A percentile compares a stretch with the other conserved stretches of the same genome.
phyloP scores from a whole-genome alignment of 2,329 filamentous ascomycete species.

The Gliomastix tumulicola region DNA sequence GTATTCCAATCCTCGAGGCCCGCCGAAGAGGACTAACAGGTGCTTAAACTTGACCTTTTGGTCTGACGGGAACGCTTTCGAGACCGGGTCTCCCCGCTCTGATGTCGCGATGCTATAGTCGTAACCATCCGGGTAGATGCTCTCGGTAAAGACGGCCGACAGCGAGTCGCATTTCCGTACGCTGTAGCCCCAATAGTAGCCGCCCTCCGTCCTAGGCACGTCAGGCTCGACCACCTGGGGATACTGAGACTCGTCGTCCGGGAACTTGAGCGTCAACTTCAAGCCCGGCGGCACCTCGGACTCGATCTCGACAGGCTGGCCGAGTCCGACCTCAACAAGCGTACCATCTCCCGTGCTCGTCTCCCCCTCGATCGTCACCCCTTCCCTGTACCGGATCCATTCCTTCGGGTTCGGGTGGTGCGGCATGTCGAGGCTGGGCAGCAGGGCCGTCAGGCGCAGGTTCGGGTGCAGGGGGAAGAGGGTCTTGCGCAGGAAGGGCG shows the following conservation, averaged over 20 bases:
- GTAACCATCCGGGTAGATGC: constrained; percentile 68
- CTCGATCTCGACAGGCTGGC: constrained; percentile 47
- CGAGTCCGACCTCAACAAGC: constrained; percentile 50
- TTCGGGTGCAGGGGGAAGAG: constrained; percentile 78
- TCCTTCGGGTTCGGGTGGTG: constrained; percentile 73
- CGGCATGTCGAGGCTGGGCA: constrained; percentile 78
- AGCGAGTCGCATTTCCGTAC: constrained; percentile 61
- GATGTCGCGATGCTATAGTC: constrained; percentile 79
- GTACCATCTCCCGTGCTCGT: constrained; percentile 37
- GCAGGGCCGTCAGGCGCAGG: constrained; percentile 61
- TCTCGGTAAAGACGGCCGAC: constrained; percentile 71
- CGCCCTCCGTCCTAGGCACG: constrained; percentile 63
- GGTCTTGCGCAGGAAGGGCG: constrained; percentile 69
- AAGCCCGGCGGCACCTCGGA: constrained; percentile 61
- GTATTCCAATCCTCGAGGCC: constrained; percentile 71
- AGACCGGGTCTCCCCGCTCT: constrained; percentile 57
- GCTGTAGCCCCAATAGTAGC: constrained; percentile 82
- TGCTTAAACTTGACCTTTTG: constrained; percentile 54
- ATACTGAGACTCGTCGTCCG: constrained; percentile 33
- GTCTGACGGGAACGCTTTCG: constrained; percentile 34
- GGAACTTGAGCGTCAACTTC: constrained; percentile 66
- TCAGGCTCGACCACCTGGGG: constrained; percentile 59
- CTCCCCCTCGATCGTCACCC: constrained; percentile 50
- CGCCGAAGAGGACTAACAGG: constrained; percentile 72
- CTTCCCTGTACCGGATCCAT: constrained; percentile 75